A percentile compares a stretch with the other conserved stretches of the same genome.
These are phyloP conservation scores for Tetrapisispora pingtungensis DNA, from an alignment of 805 yeast species.

Conservation along the genomic window DNA sequence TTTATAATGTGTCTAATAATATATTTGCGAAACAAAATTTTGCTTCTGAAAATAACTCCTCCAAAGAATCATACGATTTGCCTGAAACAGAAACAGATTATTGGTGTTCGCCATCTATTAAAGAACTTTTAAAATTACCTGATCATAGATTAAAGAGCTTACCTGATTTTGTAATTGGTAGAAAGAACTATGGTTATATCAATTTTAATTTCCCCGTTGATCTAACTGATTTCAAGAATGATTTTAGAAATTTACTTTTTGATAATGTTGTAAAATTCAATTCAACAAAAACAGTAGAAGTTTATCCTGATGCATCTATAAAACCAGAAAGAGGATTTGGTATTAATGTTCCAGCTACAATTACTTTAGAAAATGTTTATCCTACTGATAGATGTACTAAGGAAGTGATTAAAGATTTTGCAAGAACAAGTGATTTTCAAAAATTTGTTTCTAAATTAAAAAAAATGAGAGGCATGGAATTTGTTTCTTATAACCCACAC, in stretches of 20 bases:
- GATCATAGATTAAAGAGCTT: conserved; percentile 42
- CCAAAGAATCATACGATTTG: not conserved
- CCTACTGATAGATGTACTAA: conserved; percentile 34
- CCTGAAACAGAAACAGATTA: conserved; percentile 33
- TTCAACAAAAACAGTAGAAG: conserved; percentile 42
- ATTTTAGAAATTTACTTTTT: conserved; percentile 29
- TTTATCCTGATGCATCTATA: conserved; percentile 43
- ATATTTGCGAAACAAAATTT: not conserved
- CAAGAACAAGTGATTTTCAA: conserved; percentile 34
- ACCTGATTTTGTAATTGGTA: conserved; percentile 57
- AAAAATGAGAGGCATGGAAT: conserved; percentile 59
- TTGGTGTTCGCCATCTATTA: conserved; percentile 64
- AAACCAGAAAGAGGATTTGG: conserved; percentile 62
- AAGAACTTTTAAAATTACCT: conserved; percentile 36
- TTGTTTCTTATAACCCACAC: conserved; percentile 68
- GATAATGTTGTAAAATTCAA: conserved; percentile 39
- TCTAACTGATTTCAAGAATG: conserved; percentile 40
- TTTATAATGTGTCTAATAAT: not conserved
- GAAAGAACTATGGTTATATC: conserved; percentile 58
- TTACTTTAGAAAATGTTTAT: conserved; percentile 51
- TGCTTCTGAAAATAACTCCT: no score
- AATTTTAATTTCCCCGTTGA: conserved; percentile 63
- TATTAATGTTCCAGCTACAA: conserved; percentile 66
- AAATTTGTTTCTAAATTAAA: conserved; percentile 43
- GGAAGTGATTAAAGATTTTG: conserved; percentile 21